These are phyloP conservation scores for Phytopythium boreale DNA, from an alignment of 352 stramenopile species.

Conservation along the genomic window DNA sequence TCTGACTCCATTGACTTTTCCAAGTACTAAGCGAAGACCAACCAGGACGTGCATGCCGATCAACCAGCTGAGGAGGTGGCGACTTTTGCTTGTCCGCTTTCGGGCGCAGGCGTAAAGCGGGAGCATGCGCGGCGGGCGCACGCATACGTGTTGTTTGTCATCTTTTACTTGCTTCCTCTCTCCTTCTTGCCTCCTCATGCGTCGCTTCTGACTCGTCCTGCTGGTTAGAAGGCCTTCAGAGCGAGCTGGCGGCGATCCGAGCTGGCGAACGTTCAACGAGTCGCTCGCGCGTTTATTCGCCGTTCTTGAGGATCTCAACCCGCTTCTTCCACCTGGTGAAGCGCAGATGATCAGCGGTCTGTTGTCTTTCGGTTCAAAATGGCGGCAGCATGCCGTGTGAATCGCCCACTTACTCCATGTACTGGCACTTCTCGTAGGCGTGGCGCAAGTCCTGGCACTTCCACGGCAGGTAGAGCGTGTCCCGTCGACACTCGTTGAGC, in stretches of 20 bases:
- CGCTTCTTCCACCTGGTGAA: conserved; percentile 75
- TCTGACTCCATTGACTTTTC: conserved; percentile 78
- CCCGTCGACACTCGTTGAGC: conserved; percentile 94
- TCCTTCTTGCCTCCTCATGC: background rate
- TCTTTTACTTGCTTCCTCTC: background rate
- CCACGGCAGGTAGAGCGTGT: conserved; percentile 93
- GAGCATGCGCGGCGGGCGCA: background rate
- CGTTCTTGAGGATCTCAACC: conserved; percentile 77
- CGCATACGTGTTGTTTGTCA: conserved; percentile 6
- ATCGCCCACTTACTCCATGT: conserved; percentile 76
- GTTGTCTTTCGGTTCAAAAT: background rate
- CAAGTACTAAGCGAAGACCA: conserved; percentile 29
- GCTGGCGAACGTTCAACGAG: background rate
- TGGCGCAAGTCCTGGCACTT: conserved; percentile 97
- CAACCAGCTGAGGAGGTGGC: background rate
- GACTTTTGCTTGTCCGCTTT: background rate
- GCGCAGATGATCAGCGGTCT: background rate
- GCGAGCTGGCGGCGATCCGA: background rate
- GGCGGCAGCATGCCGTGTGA: background rate
- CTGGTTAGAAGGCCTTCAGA: background rate
- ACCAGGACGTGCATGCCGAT: background rate
- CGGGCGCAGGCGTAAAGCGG: background rate
- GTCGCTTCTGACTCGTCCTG: background rate
- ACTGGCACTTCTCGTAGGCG: conserved; percentile 98
- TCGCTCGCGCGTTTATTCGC: conserved; percentile 30